Conservation (phyloP, 2,329 filamentous ascomycete genomes). For the Xylaria sp. region DNA sequence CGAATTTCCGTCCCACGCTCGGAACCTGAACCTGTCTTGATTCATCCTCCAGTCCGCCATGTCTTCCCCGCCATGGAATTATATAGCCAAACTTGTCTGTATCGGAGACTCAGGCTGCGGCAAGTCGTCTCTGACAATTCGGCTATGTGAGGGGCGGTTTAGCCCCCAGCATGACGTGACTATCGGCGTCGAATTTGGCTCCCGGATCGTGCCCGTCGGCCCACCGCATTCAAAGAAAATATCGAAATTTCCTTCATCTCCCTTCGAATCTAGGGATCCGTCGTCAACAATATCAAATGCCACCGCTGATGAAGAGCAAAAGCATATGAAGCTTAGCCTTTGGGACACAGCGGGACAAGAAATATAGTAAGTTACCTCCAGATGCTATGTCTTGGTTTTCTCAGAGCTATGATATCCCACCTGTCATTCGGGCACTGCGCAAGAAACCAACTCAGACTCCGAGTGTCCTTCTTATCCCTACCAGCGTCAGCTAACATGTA, state of each 20-base stretch:
- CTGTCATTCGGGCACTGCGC: not conserved
- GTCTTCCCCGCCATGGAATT: conserved; percentile 86
- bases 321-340: conserved; percentile 90
- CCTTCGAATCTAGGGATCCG: conserved; percentile 33
- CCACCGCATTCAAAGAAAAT: conserved; percentile 70
- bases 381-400: not conserved
- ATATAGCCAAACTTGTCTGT: conserved; percentile 98
- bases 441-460: not conserved
- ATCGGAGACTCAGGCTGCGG: conserved; percentile 97
- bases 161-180: conserved; percentile 95
- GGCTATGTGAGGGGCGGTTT: conserved; percentile 96
- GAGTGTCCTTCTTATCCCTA: not conserved
- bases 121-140: conserved; percentile 93
- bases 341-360: conserved; percentile 98
- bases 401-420: not conserved
- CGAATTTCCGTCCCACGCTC: conserved; percentile 8
- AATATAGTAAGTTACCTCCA: conserved; percentile 68
- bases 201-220: conserved; percentile 89
- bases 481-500: conserved; percentile 16
- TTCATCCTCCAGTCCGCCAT: conserved; percentile 51
- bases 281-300: conserved; percentile 21
- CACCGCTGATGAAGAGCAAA: conserved; percentile 56
- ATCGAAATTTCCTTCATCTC: conserved; percentile 44
- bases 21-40: conserved; percentile 15
- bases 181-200: conserved; percentile 96